Evolutionary conservation across 2,329 filamentous ascomycete genomes (phyloP).

Genomic region (Colletotrichum caudatum): DNA sequence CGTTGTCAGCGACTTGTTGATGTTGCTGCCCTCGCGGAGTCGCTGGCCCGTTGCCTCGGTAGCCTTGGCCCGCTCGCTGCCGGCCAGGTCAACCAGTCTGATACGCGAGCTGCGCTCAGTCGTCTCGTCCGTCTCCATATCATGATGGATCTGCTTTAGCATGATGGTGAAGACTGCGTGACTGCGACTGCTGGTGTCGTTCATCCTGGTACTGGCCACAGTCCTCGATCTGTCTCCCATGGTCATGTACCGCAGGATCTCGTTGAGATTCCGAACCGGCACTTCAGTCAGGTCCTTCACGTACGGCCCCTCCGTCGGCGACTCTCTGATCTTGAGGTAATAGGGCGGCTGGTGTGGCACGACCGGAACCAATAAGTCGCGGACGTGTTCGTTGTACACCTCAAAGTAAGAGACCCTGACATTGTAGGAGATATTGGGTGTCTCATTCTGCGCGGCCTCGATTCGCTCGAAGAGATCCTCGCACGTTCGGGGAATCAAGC

Average conservation of each 20-base stretch:
- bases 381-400: constrained; percentile 99
- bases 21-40: constrained; percentile 94
- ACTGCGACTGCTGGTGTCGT: constrained; percentile 95
- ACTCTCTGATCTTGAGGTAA: constrained; percentile 97
- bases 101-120: constrained; percentile 95
- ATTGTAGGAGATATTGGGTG: constrained; percentile 94
- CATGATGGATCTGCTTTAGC: constrained; percentile 97
- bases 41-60: constrained; percentile 94
- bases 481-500: constrained; percentile 94
- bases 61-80: constrained; percentile 92
- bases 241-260: constrained; percentile 92
- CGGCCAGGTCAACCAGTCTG: constrained; percentile 92
- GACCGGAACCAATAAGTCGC: constrained; percentile 87
- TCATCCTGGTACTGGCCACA: constrained; percentile 97
- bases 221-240: constrained; percentile 90
- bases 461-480: constrained; percentile 96
- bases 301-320: constrained; percentile 93
- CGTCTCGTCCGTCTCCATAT: constrained; percentile 96
- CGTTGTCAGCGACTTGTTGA: constrained; percentile 98
- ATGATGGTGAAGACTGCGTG: constrained; percentile 99
- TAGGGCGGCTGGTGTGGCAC: constrained; percentile 78
- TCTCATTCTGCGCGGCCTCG: constrained; percentile 79
- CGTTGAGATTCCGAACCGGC: constrained; percentile 85
- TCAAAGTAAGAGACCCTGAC: constrained; percentile 99
- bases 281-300: constrained; percentile 97